A percentile compares a stretch with the other conserved stretches of the same genome.
These are phyloP conservation scores for thale cress (Arabidopsis thaliana) DNA, from an alignment of 345 rosid species.

Conservation along the genomic window TAIR10.1 NC_003074.8:66001-66500, in stretches of 20 bases:
- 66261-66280: background rate
- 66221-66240: too few species aligned
- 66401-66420: background rate
- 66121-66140: background rate
- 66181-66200: background rate
- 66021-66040: background rate
- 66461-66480: background rate
- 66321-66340: background rate
- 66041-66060: conserved; percentile 14
- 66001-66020: conserved; percentile 24
- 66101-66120: background rate
- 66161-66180: background rate
- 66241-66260: background rate
- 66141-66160: background rate
- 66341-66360: background rate
- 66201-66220: background rate
- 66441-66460: background rate
- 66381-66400: background rate
- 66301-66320: conserved; percentile 11
- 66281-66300: background rate
- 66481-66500: background rate
- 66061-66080: background rate
- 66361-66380: background rate
- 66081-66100: background rate
- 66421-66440: background rate